These are phyloP conservation scores for Fusarium bactridioides DNA, from an alignment of 2,329 filamentous ascomycete species.

Conservation along the genomic window DNA sequence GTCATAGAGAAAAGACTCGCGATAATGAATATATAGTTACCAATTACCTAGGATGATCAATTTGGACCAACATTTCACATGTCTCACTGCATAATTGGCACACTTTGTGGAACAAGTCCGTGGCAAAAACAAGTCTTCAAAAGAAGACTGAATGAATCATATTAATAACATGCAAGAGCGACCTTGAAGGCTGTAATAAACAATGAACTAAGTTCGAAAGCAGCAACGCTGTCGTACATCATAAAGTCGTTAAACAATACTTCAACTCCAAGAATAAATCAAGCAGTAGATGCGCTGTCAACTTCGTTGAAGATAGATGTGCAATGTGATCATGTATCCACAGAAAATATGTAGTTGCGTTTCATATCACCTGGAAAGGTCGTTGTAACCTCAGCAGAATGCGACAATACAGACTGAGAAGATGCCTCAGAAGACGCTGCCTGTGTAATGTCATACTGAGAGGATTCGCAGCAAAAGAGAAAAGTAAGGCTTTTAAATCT, in stretches of 20 bases:
- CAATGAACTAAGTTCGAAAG: not conserved
- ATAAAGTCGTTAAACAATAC: not conserved
- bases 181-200: rapidly evolving
- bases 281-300: not conserved
- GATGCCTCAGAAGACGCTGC: too few species aligned
- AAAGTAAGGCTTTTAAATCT: rapidly evolving
- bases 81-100: not conserved
- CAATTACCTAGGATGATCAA: too few species aligned
- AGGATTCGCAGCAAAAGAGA: not conserved
- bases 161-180: not conserved
- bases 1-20: not conserved
- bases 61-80: too few species aligned
- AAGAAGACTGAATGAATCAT: not conserved
- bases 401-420: not conserved
- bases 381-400: rapidly evolving
- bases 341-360: not conserved
- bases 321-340: not conserved
- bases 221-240: not conserved
- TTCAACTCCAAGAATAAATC: rapidly evolving
- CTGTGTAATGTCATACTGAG: not conserved
- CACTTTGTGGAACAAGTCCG: rapidly evolving
- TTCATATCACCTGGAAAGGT: rapidly evolving
- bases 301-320: rapidly evolving
- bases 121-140: not conserved
- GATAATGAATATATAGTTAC: rapidly evolving